Percentiles rank a stretch among this genome's conserved stretches.
phyloP scores from a whole-genome alignment of 352 stramenopile genomes.

The Phytophthora palmivora region DNA sequence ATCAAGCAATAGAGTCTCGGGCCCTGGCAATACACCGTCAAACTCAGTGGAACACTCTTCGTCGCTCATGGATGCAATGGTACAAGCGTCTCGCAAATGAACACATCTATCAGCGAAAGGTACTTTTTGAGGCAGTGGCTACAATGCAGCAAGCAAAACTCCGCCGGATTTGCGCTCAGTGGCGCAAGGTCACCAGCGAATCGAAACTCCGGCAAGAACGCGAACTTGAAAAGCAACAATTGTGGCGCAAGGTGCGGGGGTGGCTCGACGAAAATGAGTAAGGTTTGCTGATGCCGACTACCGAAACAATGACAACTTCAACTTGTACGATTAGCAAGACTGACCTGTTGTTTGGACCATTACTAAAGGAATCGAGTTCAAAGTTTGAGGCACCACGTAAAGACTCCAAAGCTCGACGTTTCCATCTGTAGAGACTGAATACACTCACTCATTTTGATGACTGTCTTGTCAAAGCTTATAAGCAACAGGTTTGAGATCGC shows the following conservation, averaged over 20 bases:
- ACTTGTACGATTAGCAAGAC: not conserved
- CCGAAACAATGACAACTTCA: slow-evolving; percentile 8
- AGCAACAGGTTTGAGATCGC: slow-evolving; percentile 27
- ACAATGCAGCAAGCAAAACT: slow-evolving; percentile 27
- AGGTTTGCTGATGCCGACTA: not conserved
- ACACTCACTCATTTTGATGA: not conserved
- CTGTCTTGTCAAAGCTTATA: slow-evolving; percentile 8
- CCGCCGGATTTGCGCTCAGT: slow-evolving; percentile 36
- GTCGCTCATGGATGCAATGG: slow-evolving; percentile 40
- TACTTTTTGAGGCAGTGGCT: slow-evolving; percentile 9
- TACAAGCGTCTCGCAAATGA: slow-evolving; percentile 14
- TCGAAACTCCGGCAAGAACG: slow-evolving; percentile 35
- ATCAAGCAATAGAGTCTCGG: slow-evolving; percentile 24
- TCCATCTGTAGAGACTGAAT: slow-evolving; percentile 18
- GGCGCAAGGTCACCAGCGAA: slow-evolving; percentile 37
- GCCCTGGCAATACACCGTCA: slow-evolving; percentile 42
- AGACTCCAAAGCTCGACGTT: not conserved
- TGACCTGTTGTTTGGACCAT: not conserved
- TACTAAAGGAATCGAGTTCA: slow-evolving; percentile 1
- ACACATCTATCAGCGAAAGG: slow-evolving; percentile 19
- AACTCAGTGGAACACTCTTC: slow-evolving; percentile 41
- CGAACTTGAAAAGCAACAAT: slow-evolving; percentile 54
- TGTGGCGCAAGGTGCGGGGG: slow-evolving; percentile 68
- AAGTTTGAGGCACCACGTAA: slow-evolving; percentile 7
- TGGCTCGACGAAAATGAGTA: slow-evolving; percentile 63